Evolutionary conservation across 306 rosid species (phyloP).

Genomic region (Malus sieversii): DNA sequence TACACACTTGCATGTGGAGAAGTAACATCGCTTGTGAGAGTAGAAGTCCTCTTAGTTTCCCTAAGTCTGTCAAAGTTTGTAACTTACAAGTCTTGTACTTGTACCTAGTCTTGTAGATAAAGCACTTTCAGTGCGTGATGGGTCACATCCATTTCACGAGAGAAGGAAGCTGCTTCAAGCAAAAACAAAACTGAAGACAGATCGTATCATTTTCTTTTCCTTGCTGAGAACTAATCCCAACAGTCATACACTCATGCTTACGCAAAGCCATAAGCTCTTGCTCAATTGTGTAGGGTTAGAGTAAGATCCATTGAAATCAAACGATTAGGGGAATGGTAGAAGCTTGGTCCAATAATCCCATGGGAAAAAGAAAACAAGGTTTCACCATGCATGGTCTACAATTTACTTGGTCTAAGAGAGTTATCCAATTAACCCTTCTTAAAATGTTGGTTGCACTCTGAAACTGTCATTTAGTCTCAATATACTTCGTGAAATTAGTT

Average conservation of each 20-base stretch:
- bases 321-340: no score
- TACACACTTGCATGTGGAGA: neutral
- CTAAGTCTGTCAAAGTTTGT: neutral
- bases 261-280: no score
- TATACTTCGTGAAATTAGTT: no score
- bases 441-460: no score
- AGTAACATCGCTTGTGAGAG: neutral
- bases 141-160: neutral
- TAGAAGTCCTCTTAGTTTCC: neutral
- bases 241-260: no score
- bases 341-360: no score
- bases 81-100: neutral
- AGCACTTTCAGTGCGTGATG: neutral
- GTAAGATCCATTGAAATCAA: no score
- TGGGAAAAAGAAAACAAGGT: neutral
- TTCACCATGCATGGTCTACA: no score
- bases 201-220: neutral
- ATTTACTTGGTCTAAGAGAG: no score
- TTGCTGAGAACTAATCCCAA: neutral
- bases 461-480: no score
- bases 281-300: no score
- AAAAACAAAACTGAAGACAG: neutral
- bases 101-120: neutral
- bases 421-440: neutral
- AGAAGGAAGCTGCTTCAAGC: constrained; percentile 9